Evolutionary conservation across 2,329 filamentous ascomycete species (phyloP), one percentile per base, ranked within the genome.

Genomic region (Teratosphaeria zuluensis): DNA sequence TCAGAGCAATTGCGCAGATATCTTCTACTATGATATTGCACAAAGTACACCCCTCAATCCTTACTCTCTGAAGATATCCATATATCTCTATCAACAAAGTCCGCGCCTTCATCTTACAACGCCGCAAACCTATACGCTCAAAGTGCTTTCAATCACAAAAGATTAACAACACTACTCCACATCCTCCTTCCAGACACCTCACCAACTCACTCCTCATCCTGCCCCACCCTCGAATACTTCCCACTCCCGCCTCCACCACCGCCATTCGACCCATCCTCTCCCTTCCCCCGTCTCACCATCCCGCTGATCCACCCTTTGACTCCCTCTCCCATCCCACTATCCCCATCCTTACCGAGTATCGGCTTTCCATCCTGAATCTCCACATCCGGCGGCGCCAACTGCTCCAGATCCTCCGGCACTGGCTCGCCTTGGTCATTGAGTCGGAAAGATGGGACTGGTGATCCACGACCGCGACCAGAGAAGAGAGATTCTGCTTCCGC

Each of bases 401-500:
- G 42, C 66, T 90, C 85, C 58, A 96, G 79, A 8, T 88, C 86
- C 19, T 48, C 42, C 0, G 91, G 90, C 60, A 96, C 91, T 7
- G 85, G 84, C 63, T 79, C 84, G 33, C 66, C 70, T 53, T 67
- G 60, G 21, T 67, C 61, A 35, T 35, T 35, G 53, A 91, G 82
- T 65, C 89, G 86, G 64, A 90, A 84, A 11, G 88, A 92, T 35
- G 87, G 87, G 8, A 89, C 83, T 1, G 89, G 89, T n/a, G 92
- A 96, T 51, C 85, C 84, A 56, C 73, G 69, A 51, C 85, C 84
- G 56, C 73, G 69, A 46, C 82, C 81, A 52, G 86, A 84, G 73
- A 95, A 85, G 11, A 96, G 79, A 2, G 90, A 90, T n/a, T 89
- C 90, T 8, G 86, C 85, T 75, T 96, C 91, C 12, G 86, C 86